A percentile compares a stretch with the other conserved stretches of the same genome.
Conservation (phyloP, 768 basidiomycete genomes). For the Albatrellus ellisii region DNA sequence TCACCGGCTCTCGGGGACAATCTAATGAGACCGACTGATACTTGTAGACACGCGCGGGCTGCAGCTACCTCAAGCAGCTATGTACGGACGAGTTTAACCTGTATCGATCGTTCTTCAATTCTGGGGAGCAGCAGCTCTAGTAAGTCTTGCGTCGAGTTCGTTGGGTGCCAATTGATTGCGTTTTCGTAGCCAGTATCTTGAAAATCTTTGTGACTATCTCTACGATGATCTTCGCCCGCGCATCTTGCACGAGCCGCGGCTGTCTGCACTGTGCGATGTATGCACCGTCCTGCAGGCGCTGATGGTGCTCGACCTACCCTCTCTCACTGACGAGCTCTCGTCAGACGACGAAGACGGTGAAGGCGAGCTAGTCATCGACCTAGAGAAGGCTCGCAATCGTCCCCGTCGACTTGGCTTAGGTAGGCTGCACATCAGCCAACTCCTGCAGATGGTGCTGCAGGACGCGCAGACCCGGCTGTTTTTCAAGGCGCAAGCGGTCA, state of each 20-base stretch:
- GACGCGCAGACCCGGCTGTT: conserved; percentile 93
- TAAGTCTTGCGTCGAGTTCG: conserved; percentile 22
- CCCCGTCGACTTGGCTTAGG: conserved; percentile 29
- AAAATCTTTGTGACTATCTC: conserved; percentile 84
- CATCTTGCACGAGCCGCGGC: conserved; percentile 83
- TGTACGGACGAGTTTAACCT: conserved; percentile 85
- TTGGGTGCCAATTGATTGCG: not conserved
- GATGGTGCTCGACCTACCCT: conserved; percentile 79
- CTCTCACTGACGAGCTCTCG: conserved; percentile 21
- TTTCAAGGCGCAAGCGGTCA: conserved; percentile 89
- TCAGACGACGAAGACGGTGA: conserved; percentile 23
- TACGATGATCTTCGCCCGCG: conserved; percentile 94
- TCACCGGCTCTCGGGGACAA: not conserved
- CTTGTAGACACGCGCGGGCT: conserved; percentile 74
- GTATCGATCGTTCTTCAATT: conserved; percentile 76
- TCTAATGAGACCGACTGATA: not conserved
- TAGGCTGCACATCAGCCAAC: conserved; percentile 62
- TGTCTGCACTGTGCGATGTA: conserved; percentile 84
- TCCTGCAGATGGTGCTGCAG: conserved; percentile 84
- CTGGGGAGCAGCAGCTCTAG: conserved; percentile 69
- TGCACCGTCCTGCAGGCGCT: conserved; percentile 94
- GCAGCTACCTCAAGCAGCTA: conserved; percentile 83
- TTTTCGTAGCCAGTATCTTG: conserved; percentile 65
- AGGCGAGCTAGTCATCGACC: conserved; percentile 13
- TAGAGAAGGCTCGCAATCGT: too few relatives aligned